Base-by-base conservation (phyloP, 1,139 yeast genomes). In the Yarrowia galli region DNA sequence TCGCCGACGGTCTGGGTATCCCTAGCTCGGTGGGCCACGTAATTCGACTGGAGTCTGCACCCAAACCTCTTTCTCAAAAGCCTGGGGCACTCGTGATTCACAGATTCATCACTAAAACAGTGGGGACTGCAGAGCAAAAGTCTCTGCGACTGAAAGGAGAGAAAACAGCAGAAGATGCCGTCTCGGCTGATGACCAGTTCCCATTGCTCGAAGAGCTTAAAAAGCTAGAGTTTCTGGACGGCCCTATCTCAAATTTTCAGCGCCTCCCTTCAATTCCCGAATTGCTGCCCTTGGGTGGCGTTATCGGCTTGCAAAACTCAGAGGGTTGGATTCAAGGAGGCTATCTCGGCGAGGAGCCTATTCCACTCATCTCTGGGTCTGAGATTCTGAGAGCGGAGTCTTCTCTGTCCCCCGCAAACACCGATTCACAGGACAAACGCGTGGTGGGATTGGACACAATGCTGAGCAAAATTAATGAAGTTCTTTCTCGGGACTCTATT, bases 401-500 rank as follows among this genome's bases (percentile, higher is more conserved):
- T 0, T 81, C 83, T 67, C 76, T 86, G 4, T 80, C 82, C 63
- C 76, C 78, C 1, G 46, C 67, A 69, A 9, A 67, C 67, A 1
- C 65, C 64, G 48, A 60, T 6, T 43, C 65, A 3, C 10, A 25
- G 28, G 36, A 25, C n/a, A 42, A 48, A 15, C 69, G 75, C 6
- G 83, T 89, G 0, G 85, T 89, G 51, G 97, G 95, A 0, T 80
- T 88, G 61, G 88, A 87, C 48, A 74, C 77, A 2, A 75, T 82
- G 1, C 72, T 88, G 8, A 76, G 76, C 0, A 81, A 81, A n/a
- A 75, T 86, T 18, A 74, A 80, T 0, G 81, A 81, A 15, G 77
- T 84, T 0, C 75, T 90, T 13, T 75, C 80, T 15, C 75, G 83
- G 65, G 83, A 88, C 60, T 80, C 79, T 54, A 81, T 82, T 1